These are phyloP conservation scores for Phallus indusiatus DNA, from an alignment of 768 basidiomycete genomes.

Conservation along the genomic window DNA sequence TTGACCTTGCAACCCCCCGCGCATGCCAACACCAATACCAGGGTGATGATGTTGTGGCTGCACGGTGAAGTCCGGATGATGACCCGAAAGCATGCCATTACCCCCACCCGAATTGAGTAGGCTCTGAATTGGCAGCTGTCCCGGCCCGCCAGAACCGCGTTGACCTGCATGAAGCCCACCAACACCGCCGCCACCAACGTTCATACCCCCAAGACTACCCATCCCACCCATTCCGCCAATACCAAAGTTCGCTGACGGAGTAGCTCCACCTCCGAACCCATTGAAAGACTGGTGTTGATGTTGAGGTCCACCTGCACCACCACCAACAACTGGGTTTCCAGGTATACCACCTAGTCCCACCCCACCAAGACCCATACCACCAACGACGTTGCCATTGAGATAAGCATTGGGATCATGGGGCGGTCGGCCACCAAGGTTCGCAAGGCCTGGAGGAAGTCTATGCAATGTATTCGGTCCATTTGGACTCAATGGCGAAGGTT, in stretches of 20 bases:
- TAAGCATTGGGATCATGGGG: constrained; percentile 72
- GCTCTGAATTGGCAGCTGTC: not conserved
- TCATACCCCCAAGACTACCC: not conserved
- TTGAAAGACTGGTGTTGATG: constrained; percentile 41
- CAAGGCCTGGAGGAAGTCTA: constrained; percentile 69
- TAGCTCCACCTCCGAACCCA: not conserved
- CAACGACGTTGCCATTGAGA: constrained; percentile 19
- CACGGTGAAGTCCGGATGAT: constrained; percentile 38
- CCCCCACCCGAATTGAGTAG: constrained; percentile 25
- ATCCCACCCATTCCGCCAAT: constrained; percentile 12
- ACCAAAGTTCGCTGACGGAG: constrained; percentile 1
- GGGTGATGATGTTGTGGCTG: constrained; percentile 39
- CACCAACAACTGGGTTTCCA: not conserved
- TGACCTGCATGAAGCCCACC: not conserved
- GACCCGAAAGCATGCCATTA: constrained; percentile 35
- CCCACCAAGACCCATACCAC: constrained; percentile 28
- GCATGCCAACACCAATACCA: constrained; percentile 35
- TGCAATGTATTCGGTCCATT: constrained; percentile 41
- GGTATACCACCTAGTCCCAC: constrained; percentile 12
- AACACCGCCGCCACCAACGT: not conserved
- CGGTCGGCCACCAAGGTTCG: constrained; percentile 73
- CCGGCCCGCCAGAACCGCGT: not conserved
- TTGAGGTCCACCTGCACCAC: constrained; percentile 20
- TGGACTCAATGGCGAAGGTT: constrained; percentile 47
- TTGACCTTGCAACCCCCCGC: constrained; percentile 14